Base-by-base conservation (phyloP, 2,329 filamentous ascomycete genomes). In the Apiospora kogelbergensis region DNA sequence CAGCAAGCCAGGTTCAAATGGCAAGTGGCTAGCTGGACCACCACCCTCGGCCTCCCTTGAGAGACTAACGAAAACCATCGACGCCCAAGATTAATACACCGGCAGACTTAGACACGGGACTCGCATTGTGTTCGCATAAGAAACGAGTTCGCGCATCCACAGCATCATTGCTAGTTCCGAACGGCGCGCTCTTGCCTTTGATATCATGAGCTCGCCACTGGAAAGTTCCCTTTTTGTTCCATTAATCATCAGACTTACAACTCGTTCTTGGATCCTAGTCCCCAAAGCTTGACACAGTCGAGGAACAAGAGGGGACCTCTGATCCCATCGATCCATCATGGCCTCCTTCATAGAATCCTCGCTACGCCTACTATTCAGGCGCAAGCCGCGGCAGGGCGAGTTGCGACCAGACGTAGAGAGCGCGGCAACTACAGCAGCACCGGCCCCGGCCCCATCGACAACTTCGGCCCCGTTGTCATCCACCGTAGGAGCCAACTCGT, bases 261-360 rank as follows among this genome's bases (percentile, higher is more conserved):
- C 30, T 37, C 3, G 20, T 33, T 37, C 6, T 22, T 60, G 30
- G 20, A 37, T 6, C 3, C 9, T 9, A 37, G 6, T 6, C 17
- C 13, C 4, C 46, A 26, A 15, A 46, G 22, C 46, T 30, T 13
- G 11, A 20, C 30, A 13, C 17, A 17, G 26, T 9, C n/a, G 15
- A 37, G 30, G 7, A 53, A 10, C 17, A 13, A 37, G 17, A 10
- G 22, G 17, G 33, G 20, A 13, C 1, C 7, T 3, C 9, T 20
- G 15, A 3, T 37, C 20, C 53, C 20, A n/a, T n/a, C 6, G 2
- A 45, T 44, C 10, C 63, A 7, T 24, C 63, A 76, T 76, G 74
- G 63, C 71, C n/a, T 74, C 72, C 9, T 73, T 76, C 64, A 44
- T 75, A 67, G 42, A 42, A 26, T 67, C 74, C n/a, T 66, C 68